Percentiles rank a stretch among this genome's conserved stretches.
phyloP scores from a whole-genome alignment of 495 filamentous ascomycete genomes.

The Chaetomium cochliodes region DNA sequence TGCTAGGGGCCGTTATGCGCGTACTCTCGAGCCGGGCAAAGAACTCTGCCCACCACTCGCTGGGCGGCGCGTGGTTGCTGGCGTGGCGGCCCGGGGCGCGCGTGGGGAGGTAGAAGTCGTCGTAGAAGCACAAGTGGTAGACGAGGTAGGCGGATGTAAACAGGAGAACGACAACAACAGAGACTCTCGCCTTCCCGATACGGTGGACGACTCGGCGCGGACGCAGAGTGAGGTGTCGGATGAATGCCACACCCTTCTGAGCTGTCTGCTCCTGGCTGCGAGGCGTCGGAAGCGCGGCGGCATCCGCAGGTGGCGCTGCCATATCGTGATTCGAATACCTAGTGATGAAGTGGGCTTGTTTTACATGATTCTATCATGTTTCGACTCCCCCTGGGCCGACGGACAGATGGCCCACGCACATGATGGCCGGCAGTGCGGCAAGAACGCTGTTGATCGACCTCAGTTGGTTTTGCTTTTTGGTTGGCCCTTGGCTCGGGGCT shows the following conservation, averaged over 20 bases:
- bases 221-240: neutral
- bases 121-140: conserved; percentile 3
- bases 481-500: too few relatives aligned
- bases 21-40: conserved; percentile 22
- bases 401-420: too few relatives aligned
- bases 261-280: neutral
- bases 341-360: neutral
- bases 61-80: conserved; percentile 10
- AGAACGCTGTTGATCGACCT: too few relatives aligned
- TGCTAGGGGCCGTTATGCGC: conserved; percentile 4
- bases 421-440: too few relatives aligned
- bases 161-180: conserved; percentile 12
- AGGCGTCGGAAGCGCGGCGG: neutral
- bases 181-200: conserved; percentile 2
- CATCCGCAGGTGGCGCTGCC: neutral
- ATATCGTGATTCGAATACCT: neutral
- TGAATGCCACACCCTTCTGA: neutral
- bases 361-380: neutral
- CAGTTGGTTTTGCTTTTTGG: too few relatives aligned
- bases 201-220: neutral
- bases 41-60: conserved; percentile 27
- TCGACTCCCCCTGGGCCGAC: neutral
- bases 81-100: neutral
- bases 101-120: conserved; percentile 3
- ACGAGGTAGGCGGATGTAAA: conserved; percentile 14